phyloP scores from a whole-genome alignment of 2,329 filamentous ascomycete genomes.

The Dactylella cylindrospora region DNA sequence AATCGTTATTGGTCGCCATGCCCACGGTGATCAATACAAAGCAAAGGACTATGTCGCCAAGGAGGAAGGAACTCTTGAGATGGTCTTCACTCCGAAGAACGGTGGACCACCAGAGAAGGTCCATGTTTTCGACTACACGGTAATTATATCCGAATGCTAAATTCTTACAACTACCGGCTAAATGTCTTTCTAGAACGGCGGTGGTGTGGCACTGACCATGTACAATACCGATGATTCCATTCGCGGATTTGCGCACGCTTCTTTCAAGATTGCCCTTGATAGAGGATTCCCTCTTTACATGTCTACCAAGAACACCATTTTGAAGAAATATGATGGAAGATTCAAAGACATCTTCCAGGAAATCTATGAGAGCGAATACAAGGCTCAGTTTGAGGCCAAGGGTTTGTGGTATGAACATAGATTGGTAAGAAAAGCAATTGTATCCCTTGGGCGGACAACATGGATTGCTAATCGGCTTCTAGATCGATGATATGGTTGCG shows the following conservation, averaged over 20 bases:
- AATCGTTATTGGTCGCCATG: constrained; percentile 98
- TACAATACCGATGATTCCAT: constrained; percentile 99
- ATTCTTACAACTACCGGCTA: background rate
- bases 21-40: constrained; percentile 97
- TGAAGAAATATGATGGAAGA: constrained; percentile 96
- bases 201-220: constrained; percentile 88
- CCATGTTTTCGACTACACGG: constrained; percentile 84
- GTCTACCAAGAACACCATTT: constrained; percentile 99
- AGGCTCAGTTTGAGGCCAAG: constrained; percentile 83
- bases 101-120: constrained; percentile 80
- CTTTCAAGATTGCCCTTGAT: constrained; percentile 89
- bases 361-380: constrained; percentile 85
- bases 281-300: constrained; percentile 95
- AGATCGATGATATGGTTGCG: constrained; percentile 98
- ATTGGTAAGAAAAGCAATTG: constrained; percentile 54
- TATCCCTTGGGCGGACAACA: background rate
- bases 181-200: constrained; percentile 59
- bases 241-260: constrained; percentile 88
- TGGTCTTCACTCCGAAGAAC: constrained; percentile 85
- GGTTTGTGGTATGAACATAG: constrained; percentile 99
- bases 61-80: constrained; percentile 82
- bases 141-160: background rate
- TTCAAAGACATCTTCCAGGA: constrained; percentile 99
- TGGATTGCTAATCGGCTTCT: background rate
- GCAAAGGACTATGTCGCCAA: constrained; percentile 87